Base-by-base conservation (phyloP, 164 flowering plant genomes). In the Tetracentron sinense region DNA sequence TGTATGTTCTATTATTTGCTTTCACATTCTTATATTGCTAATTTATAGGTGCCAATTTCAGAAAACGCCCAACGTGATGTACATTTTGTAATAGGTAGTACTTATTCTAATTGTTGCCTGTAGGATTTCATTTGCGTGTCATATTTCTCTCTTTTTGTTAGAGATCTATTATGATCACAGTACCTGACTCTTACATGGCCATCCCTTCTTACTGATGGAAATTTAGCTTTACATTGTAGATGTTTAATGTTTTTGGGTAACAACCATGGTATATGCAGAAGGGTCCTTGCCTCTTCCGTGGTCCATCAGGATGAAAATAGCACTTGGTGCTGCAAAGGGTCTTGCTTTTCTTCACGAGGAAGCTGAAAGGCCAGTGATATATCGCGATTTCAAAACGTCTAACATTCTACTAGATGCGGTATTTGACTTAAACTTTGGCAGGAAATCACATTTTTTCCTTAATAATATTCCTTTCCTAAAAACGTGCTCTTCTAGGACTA, bases 401-500 rank as follows among this genome's bases (percentile, higher is more conserved):
- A 82, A 79, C 63, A 79, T 81, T 47, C 71, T 76, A 56, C 64
- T 78, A 57, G 85, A 80, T 71, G 79, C 78, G 56, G 77, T 73
- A 78, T 42, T 74, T 69, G 58, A 69, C 38, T 2, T 22, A 25
- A 65, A 54, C 58, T 53, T 4, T 27, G 4, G 26, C 42, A 16
- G 0, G 33, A 29, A 28, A 10, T 28, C 19, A 17, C 1, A 7
- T 7, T 25, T 62, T 25, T 35, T 46, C 5, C 48, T 17, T 60
- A 19, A 20, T 63, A 30, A 56, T 19, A 42, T 58, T 49, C 28
- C 59, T 42, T 31, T 53, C 60, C 58, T 56, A 44, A 67, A 60
- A 25, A 48, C 19, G 33, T 58, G 26, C 35, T 59, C 33, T 69
- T 81, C 48, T 81, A 87, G 93, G 90, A 87, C 25, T 87, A 87